Conservation (phyloP, 2,329 filamentous ascomycete species). For the Coniochaeta sp. region DNA sequence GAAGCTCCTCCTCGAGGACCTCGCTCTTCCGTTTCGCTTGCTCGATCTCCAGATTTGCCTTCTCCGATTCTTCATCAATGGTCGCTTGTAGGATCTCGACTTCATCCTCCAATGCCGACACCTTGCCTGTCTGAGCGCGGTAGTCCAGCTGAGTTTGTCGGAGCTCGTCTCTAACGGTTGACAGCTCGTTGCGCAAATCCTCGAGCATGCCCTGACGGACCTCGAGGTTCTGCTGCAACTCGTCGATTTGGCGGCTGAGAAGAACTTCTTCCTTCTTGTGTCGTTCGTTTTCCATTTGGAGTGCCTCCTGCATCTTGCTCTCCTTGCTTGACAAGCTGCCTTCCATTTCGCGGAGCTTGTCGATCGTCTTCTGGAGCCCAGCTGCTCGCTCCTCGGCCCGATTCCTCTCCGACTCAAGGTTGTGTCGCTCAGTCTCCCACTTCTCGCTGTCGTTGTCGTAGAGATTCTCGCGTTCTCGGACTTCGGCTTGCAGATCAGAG, state of each 20-base stretch:
- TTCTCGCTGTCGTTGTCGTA: slow-evolving; percentile 66
- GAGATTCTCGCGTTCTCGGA: slow-evolving; percentile 63
- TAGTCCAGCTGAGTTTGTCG: slow-evolving; percentile 60
- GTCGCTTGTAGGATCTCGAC: slow-evolving; percentile 64
- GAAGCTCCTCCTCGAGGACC: slow-evolving; percentile 35
- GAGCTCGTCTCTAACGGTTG: slow-evolving; percentile 60
- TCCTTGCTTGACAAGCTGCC: slow-evolving; percentile 63
- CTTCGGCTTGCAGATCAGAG: slow-evolving; percentile 54
- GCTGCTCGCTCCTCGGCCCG: slow-evolving; percentile 60
- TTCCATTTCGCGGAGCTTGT: slow-evolving; percentile 61
- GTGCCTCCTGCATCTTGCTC: slow-evolving; percentile 56
- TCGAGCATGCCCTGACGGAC: slow-evolving; percentile 59
- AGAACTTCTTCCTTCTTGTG: slow-evolving; percentile 65
- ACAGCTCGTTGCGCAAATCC: slow-evolving; percentile 58
- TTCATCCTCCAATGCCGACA: slow-evolving; percentile 66
- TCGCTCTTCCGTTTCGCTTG: slow-evolving; percentile 38
- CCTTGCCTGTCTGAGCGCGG: slow-evolving; percentile 55
- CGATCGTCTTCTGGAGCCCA: slow-evolving; percentile 63
- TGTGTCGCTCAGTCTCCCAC: slow-evolving; percentile 62
- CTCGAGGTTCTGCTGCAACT: slow-evolving; percentile 65
- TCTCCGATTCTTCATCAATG: slow-evolving; percentile 58
- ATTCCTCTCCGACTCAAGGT: slow-evolving; percentile 58
- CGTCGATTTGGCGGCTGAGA: slow-evolving; percentile 66
- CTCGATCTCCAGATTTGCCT: slow-evolving; percentile 41
- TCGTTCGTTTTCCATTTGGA: slow-evolving; percentile 65